Base-by-base conservation (phyloP, 202 grass and related monocot genomes). In the Alloteropsis angusta region DNA sequence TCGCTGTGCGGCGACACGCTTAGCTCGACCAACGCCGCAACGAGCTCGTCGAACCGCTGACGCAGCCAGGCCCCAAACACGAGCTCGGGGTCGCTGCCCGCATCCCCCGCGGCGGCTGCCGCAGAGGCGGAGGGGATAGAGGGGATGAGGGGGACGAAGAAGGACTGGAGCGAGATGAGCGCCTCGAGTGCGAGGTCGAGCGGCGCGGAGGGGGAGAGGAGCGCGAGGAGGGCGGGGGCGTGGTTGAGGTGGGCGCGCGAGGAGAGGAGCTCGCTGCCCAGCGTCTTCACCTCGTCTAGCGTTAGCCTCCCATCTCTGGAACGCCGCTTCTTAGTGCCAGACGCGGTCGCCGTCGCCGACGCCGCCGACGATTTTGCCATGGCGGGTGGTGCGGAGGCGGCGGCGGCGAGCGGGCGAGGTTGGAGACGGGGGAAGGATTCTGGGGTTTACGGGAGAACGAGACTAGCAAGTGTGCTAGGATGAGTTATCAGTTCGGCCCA, bases 181-280 rank as follows among this genome's bases (percentile, higher is more conserved):
- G 92, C 86, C 69, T 98, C 92, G 16, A 98, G 67, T 5, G 86
- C 75, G 59, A 88, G 37, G 18, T 80, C 71, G 45, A 87, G 70
- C 34, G 47, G 62, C 44, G 84, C 62, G 28, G 87, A 69, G 43
- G 91, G 83, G 28, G 81, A 86, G 65, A 98, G 63, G 65, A 95
- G 66, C 22, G 78, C 47, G 50, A 98, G 87, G 85, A 98, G 92
- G 52, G 79, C 32, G 21, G 89, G 95, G 61, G 87, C 87, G 85
- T 95, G 84, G 87, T 98, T 95, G 81, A 95, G 89, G 92, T 98
- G 89, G 44, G 82, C 75, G 26, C 85, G 92, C 60, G 89, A 94
- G 67, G 89, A 95, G 46, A 98, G 86, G n/a, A 98, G 89, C 79
- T 98, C 74, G n/a, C 67, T 16, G 21, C 89, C 89, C 6, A 93